Conservation (phyloP, 1,284 basidiomycete species). For the Marasmius tenuissimus region DNA sequence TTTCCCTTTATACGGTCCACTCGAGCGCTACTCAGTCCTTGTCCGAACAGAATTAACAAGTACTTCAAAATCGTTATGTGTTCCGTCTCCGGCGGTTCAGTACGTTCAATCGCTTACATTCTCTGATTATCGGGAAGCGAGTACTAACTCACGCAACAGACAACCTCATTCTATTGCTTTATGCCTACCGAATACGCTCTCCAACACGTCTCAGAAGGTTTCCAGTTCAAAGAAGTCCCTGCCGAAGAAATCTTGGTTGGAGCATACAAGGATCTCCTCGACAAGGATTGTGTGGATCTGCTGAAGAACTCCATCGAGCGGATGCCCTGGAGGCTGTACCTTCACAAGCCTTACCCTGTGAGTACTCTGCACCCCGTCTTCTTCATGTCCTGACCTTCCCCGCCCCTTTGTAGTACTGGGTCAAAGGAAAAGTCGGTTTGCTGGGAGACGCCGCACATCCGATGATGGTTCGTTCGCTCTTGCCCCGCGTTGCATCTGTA, state of each 20-base stretch:
- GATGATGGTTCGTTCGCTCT: slow-evolving; percentile 20
- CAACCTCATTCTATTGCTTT: slow-evolving; percentile 20
- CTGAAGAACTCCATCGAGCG: slow-evolving; percentile 28
- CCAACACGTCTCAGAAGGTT: slow-evolving; percentile 28
- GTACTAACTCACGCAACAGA: not conserved
- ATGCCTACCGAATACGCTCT: slow-evolving; percentile 31
- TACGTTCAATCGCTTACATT: slow-evolving; percentile 6
- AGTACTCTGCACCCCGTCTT: not conserved
- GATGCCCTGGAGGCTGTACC: slow-evolving; percentile 32
- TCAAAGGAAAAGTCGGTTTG: slow-evolving; percentile 23
- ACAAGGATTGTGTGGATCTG: slow-evolving; percentile 25
- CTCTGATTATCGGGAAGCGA: not conserved
- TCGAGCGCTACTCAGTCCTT: not conserved
- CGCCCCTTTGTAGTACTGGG: slow-evolving; percentile 19
- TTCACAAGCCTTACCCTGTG: slow-evolving; percentile 29
- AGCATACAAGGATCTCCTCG: slow-evolving; percentile 23
- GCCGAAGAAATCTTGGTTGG: slow-evolving; percentile 27
- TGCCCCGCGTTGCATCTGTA: not conserved
- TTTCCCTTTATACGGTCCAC: not conserved
- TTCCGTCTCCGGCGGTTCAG: slow-evolving; percentile 26
- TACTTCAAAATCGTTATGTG: slow-evolving; percentile 35
- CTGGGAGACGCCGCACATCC: slow-evolving; percentile 31
- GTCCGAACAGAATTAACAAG: slow-evolving; percentile 24
- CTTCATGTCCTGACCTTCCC: not conserved
- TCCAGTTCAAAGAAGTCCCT: slow-evolving; percentile 28